Base-by-base conservation (phyloP, 31 red algal genomes). In the Endocladia muricata region DNA sequence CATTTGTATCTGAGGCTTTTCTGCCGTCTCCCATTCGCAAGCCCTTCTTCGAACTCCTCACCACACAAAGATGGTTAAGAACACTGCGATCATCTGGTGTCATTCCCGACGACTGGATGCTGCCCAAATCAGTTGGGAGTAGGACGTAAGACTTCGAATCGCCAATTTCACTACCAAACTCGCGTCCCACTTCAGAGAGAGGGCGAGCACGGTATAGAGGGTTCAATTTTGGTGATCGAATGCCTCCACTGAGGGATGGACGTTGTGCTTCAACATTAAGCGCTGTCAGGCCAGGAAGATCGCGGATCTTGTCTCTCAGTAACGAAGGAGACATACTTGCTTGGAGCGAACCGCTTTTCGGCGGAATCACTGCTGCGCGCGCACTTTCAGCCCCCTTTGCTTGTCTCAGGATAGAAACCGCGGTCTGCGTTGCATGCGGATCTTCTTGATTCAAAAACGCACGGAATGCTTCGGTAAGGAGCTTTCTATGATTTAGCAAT, bases 401-500 rank as follows among this genome's bases (percentile, higher is more conserved):
- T 37, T 55, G 65, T 41, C 76, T 41, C 43, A 87, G 37, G 37
- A 80, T 79, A 23, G 60, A 49, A 34, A 74, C 69, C 8, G 85
- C 85, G 13, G 85, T 54, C 49, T 59, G 44, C 31, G 76, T 79
- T 15, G 85, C 47, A 7, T 66, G 42, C 1, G 82, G 82, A 38
- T 82, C 86, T 33, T 75, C 32, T 17, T 75, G 61, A n/a, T 85
- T 55, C 28, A 95, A 36, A 17, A 90, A 86, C 48, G 85, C 73
- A 32, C 61, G 63, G 37, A 90, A 90, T 5, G 85, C 92, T 21
- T 90, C 85, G 4, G 61, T 82, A 19, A 90, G 66, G 22, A 73
- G 68, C 34, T 85, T 84, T 37, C 79, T 61, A 59, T 81, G 37
- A 61, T 77, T 64, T 47, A 97, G 82, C 26, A 97, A 69, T 13